Evolutionary conservation across 805 yeast genomes (phyloP), one percentile per base, ranked within the genome.

Genomic region (Wickerhamiella alocasiicola): DNA sequence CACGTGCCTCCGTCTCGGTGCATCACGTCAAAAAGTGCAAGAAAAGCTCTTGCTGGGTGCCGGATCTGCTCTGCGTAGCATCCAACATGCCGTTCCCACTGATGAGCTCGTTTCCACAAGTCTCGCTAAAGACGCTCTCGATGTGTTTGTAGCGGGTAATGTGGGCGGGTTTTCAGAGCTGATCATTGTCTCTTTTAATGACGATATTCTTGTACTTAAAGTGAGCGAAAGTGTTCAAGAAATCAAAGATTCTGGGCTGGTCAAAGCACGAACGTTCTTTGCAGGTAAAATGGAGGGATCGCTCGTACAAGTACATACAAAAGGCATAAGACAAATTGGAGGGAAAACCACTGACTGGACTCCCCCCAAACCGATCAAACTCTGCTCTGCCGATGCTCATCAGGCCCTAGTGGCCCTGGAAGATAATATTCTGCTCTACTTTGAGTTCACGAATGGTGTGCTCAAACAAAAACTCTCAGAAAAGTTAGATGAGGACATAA

Each of bases 151-250:
- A 0, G 47, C 57, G 1, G 55, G 56, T 5, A 76, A 78, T 32
- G 53, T 50, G 5, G 67, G 55, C 50, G n/a, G n/a, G n/a, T 87
- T 81, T 51, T 32, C 36, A 9, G 70, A 71, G 40, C 79, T 73
- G 48, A 67, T 84, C 44, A 73, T 83, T 2, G 61, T 84, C 3
- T 67, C 88, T 1, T 71, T 77, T 49, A 57, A 70, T 17, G 77
- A 75, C 36, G 70, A 77, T 3, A 83, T 95, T 0, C 63, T 81
- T 43, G 80, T 84, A 0, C 59, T 91, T 13, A 69, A 80, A 2
- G 75, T 83, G 37, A 93, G 91, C 6, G 94, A 81, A 48, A 74
- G 73, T 0, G 82, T 82, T 2, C 85, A 79, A 44, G 85, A 81
- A 50, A 79, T 78, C 6, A 66, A 71, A 1, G 78, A 76, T 43